phyloP scores from a whole-genome alignment of 2,329 filamentous ascomycete genomes.

The Diaporthe nobilis region DNA sequence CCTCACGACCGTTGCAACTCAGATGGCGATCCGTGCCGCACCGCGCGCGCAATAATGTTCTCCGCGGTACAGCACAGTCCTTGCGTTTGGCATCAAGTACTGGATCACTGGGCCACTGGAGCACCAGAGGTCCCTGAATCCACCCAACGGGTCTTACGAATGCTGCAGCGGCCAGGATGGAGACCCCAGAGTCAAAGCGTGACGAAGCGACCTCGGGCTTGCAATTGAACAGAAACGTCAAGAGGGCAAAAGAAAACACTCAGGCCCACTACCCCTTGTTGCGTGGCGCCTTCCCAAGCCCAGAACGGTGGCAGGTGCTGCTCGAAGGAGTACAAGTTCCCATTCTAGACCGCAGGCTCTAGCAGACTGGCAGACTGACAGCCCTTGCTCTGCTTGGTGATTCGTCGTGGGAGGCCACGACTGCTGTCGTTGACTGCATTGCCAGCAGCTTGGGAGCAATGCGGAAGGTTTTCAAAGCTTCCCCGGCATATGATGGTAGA shows the following conservation, averaged over 20 bases:
- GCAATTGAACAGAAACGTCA: constrained; percentile 4
- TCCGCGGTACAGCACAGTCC: neutral
- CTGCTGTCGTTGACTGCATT: constrained; percentile 1
- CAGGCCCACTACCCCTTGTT: constrained; percentile 10
- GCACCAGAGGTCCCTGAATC: constrained; percentile 3
- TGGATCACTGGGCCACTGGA: neutral
- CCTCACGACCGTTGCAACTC: neutral
- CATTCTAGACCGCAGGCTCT: neutral
- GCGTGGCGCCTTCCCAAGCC: neutral
- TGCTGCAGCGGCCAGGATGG: constrained; percentile 19
- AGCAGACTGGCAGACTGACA: neutral
- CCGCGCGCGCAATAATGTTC: neutral
- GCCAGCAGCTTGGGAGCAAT: neutral
- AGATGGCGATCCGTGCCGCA: constrained; percentile 26
- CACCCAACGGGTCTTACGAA: constrained; percentile 25
- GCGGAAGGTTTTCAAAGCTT: constrained; percentile 10
- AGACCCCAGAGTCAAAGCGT: constrained; percentile 30
- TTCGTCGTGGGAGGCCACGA: too few relatives aligned
- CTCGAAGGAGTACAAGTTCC: neutral
- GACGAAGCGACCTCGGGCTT: constrained; percentile 1
- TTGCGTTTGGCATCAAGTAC: neutral
- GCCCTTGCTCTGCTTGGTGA: neutral
- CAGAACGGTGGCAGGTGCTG: neutral
- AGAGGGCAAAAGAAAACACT: constrained; percentile 15
- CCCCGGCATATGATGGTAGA: constrained; percentile 16